A percentile compares a stretch with the other conserved stretches of the same genome.
Evolutionary conservation across 495 filamentous ascomycete genomes (phyloP).

Genomic region (Penicillium pancosmium): DNA sequence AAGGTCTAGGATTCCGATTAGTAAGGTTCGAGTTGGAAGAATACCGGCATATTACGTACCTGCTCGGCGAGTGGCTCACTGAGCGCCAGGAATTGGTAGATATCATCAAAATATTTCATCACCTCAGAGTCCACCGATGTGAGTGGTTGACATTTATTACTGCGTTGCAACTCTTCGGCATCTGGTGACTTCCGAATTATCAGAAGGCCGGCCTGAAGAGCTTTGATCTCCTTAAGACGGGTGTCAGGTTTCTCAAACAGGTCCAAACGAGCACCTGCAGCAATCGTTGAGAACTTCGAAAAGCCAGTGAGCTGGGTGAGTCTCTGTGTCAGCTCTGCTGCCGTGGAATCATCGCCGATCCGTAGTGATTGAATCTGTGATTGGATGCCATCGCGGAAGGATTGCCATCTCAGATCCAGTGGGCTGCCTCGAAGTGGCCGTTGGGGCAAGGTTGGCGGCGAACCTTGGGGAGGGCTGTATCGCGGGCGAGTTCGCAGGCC

Average conservation of each 20-base stretch:
- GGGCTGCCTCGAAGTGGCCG: slow-evolving; percentile 57
- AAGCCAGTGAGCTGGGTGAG: slow-evolving; percentile 71
- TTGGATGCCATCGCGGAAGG: slow-evolving; percentile 60
- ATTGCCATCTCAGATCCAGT: slow-evolving; percentile 72
- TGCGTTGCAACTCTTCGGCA: slow-evolving; percentile 32
- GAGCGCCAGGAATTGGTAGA: slow-evolving; percentile 80
- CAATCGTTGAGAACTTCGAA: slow-evolving; percentile 60
- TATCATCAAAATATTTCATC: slow-evolving; percentile 78
- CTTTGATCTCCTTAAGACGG: slow-evolving; percentile 43
- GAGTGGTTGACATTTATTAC: slow-evolving; percentile 36
- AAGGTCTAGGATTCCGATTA: slow-evolving; percentile 60
- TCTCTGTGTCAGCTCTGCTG: slow-evolving; percentile 63
- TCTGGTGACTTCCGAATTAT: slow-evolving; percentile 53
- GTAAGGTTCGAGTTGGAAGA: slow-evolving; percentile 11
- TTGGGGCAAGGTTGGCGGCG: slow-evolving; percentile 40
- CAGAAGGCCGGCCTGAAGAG: slow-evolving; percentile 57
- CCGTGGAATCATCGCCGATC: slow-evolving; percentile 72
- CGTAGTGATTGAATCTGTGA: slow-evolving; percentile 59
- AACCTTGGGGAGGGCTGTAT: slow-evolving; percentile 51
- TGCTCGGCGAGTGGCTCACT: slow-evolving; percentile 71
- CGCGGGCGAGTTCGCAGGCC: slow-evolving; percentile 55
- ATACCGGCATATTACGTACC: slow-evolving; percentile 39
- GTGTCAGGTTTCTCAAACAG: slow-evolving; percentile 42
- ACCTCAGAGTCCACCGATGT: slow-evolving; percentile 72
- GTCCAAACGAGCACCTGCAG: slow-evolving; percentile 51